Base-by-base conservation (phyloP, 495 filamentous ascomycete genomes). In the Aspergillus hancockii region DNA sequence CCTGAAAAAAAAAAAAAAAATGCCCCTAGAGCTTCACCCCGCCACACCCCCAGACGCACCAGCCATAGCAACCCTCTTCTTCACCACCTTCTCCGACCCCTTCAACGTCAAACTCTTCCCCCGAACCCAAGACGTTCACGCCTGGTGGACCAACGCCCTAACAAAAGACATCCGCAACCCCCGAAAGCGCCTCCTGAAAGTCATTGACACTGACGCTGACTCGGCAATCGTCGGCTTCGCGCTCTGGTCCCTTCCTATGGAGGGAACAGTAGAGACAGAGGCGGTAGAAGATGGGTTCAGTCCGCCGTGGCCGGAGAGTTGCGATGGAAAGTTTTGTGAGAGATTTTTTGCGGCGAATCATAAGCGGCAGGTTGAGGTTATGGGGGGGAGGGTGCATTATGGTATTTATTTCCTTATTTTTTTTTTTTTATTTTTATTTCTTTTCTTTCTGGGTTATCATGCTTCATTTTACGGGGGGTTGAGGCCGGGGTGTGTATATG, bases 71-170 rank as follows among this genome's bases (percentile, higher is more conserved):
- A 40, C 50, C 30, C 32, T 67, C 12, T 71, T 71, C 64, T 49
- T 59, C 12, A 57, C 54, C 49, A 54, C 60, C 41, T 73, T 71
- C 67, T 60, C 46, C 13, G 57, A 63, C 32, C 21, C 49, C 22
- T 57, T 66, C 58, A 62, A 67, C 55, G 49, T 32, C 19, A 58
- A 49, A 13, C 62, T 74, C 59, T 72, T 71, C 52, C 71, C 71
- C 0, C 53, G 34, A 14, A 65, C 58, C 2, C 63, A 66, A n/a
- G 68, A 66, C 3, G 65, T 69, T 6, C 57, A 61, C 25, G 49
- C 25, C 0, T 74, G 67, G 66, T 58, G 62, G 32, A 56, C 55
- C 5, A 21, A 53, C 4, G 41, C 30, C 16, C 40, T 69, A 12
- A 14, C 34, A 0, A 2, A 41, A 5, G 34, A 54, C 13, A 4